These are phyloP conservation scores for Coemansia sp. DNA, from an alignment of 192 early-diverging fungal species.

Conservation along the genomic window DNA sequence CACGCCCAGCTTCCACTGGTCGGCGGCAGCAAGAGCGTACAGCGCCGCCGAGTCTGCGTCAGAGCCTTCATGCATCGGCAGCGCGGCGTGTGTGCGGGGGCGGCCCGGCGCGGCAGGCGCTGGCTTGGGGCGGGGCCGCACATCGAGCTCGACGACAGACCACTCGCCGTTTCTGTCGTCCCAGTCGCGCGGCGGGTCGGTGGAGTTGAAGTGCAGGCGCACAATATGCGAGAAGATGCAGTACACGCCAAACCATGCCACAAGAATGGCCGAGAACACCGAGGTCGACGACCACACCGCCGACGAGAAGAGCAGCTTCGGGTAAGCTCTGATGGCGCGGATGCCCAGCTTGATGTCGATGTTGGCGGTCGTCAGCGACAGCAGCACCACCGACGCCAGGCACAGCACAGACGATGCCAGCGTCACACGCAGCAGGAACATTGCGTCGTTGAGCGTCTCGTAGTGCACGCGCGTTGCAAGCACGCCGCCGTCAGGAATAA, in stretches of 20 bases:
- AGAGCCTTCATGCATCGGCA: neutral
- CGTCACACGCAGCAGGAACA: conserved; percentile 45
- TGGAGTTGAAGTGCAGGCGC: conserved; percentile 47
- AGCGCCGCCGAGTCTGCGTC: conserved; percentile 5
- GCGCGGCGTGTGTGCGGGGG: neutral
- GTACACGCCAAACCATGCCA: conserved; percentile 51
- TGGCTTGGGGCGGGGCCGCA: conserved; percentile 27
- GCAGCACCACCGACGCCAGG: conserved; percentile 35
- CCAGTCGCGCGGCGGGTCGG: conserved; percentile 55
- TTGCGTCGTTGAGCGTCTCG: conserved; percentile 54
- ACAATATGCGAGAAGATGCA: conserved; percentile 52
- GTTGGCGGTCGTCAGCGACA: conserved; percentile 48
- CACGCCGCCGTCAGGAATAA: conserved; percentile 47
- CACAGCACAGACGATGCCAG: conserved; percentile 34
- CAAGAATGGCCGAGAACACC: conserved; percentile 52
- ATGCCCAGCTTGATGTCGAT: conserved; percentile 45
- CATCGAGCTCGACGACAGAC: conserved; percentile 50
- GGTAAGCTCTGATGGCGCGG: conserved; percentile 41
- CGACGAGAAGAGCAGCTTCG: conserved; percentile 51
- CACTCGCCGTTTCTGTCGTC: conserved; percentile 56
- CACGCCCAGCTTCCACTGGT: conserved; percentile 51
- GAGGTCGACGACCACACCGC: conserved; percentile 50
- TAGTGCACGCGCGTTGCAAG: conserved; percentile 54
- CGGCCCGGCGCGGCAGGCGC: neutral
- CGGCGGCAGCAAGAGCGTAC: conserved; percentile 2